Base-by-base conservation (phyloP, 345 rosid species). In the Camelina neglecta region DNA sequence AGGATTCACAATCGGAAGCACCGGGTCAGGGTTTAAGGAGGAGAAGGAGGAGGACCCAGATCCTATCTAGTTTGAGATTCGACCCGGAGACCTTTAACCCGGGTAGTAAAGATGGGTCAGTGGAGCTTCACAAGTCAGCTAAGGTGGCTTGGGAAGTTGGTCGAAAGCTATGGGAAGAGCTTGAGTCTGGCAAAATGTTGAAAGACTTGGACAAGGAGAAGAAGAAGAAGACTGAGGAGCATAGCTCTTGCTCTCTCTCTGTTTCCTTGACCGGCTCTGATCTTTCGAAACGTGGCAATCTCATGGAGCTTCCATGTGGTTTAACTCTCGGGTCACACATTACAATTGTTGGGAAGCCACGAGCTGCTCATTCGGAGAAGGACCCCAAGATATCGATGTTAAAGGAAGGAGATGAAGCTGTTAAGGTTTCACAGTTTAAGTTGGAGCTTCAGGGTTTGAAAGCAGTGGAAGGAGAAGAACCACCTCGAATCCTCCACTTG, bases 361-460 rank as follows among this genome's bases (percentile, higher is more conserved):
- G 83, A 79, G 49, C 49, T 60, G 89, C 91, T 24, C 94, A 90
- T 23, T 65, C 80, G 0, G 93, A 90, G 82, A 63, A 62, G 11
- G 89, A 86, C 24, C 89, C 92, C 0, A 84, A 81, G 80, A 90
- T 92, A 74, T 69, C 90, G 2, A 3, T 85, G 71, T 38, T 81
- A 55, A 86, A 63, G 66, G 84, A 86, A 21, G 93, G 85, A 39
- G 86, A 73, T 48, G 87, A 85, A 48, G 7, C 72, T 54, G 81
- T 78, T 36, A 83, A 86, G 89, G 91, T 87, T 60, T 88, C 94
- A 1, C 96, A 93, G 88, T 93, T 90, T 65, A 86, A 83, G 79
- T 53, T 93, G 76, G 98, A 93, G 85, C 70, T 93, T 79, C 96
- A 83, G 79, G 98, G 96, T 1, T 80, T 93, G 79, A 93, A 85